phyloP scores from a whole-genome alignment of 768 basidiomycete genomes.

The Termitomyces sp. region DNA sequence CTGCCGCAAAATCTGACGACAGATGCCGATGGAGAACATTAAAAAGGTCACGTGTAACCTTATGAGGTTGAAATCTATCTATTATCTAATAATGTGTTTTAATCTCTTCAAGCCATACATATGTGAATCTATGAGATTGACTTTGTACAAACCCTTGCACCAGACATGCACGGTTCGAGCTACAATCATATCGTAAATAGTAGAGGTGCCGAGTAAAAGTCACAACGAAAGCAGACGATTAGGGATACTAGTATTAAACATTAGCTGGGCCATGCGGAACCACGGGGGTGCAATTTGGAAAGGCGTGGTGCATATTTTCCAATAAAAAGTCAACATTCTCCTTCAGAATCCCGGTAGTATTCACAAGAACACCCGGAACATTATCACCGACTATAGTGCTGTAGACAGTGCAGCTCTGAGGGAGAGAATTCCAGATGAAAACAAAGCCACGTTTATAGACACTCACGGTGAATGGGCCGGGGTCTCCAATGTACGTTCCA shows the following conservation, averaged over 20 bases:
- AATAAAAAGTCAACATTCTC: slow-evolving; percentile 10
- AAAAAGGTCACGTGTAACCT: not conserved
- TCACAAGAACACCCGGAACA: slow-evolving; percentile 5
- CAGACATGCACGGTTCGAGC: not conserved
- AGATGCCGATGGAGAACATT: slow-evolving; percentile 7
- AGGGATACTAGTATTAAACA: not conserved
- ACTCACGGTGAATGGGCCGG: slow-evolving; percentile 3
- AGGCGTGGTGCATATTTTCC: not conserved
- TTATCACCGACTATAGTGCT: slow-evolving; percentile 3
- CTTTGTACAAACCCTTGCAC: not conserved
- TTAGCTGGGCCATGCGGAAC: slow-evolving; percentile 5
- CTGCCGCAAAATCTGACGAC: slow-evolving; percentile 7
- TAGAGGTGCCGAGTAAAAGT: not conserved
- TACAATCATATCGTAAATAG: not conserved
- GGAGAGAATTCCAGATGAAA: not conserved
- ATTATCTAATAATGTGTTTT: too few relatives aligned
- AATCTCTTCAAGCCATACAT: not conserved
- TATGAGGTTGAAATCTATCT: too few relatives aligned
- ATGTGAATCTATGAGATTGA: too few relatives aligned
- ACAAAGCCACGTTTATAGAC: not conserved
- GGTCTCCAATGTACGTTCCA: slow-evolving; percentile 5
- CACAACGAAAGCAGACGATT: not conserved
- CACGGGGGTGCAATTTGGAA: slow-evolving; percentile 3
- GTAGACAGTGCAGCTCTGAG: slow-evolving; percentile 5
- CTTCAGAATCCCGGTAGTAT: slow-evolving; percentile 8